A percentile compares a stretch with the other conserved stretches of the same genome.
phyloP scores from a whole-genome alignment of 2,329 filamentous ascomycete genomes.

The Ophiostoma novo-ulmi region DNA sequence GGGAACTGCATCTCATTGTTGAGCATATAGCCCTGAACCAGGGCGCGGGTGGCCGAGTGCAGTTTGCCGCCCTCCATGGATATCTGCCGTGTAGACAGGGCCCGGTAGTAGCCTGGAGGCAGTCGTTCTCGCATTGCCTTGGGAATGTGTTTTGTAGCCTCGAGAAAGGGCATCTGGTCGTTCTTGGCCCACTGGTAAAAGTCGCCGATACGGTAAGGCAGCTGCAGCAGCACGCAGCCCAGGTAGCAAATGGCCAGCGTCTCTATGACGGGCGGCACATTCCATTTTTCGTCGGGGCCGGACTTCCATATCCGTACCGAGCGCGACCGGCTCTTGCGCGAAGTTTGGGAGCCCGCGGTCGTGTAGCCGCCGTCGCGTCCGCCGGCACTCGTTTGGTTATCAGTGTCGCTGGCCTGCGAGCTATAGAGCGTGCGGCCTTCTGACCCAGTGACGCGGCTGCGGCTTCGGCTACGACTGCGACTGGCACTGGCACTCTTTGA shows the following conservation, averaged over 20 bases:
- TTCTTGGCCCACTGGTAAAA: constrained; percentile 62
- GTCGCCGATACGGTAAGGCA: constrained; percentile 72
- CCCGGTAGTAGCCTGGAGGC: constrained; percentile 54
- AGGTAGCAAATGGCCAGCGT: constrained; percentile 76
- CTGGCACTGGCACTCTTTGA: constrained; percentile 19
- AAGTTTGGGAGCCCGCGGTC: constrained; percentile 7
- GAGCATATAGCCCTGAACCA: constrained; percentile 58
- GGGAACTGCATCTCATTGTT: constrained; percentile 70
- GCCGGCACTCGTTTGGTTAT: constrained; percentile 3
- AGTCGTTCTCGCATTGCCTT: constrained; percentile 61
- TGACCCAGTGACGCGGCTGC: constrained; percentile 1
- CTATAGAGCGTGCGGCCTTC: constrained; percentile 24
- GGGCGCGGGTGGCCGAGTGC: constrained; percentile 57
- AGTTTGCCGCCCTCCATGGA: constrained; percentile 52
- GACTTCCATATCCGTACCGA: constrained; percentile 42
- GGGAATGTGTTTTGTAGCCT: constrained; percentile 57
- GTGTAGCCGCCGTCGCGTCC: constrained; percentile 15
- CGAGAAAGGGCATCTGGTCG: constrained; percentile 66
- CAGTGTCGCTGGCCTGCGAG: constrained; percentile 25
- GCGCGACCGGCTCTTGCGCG: constrained; percentile 23
- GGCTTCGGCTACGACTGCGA: constrained; percentile 24
- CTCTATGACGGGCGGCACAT: constrained; percentile 65
- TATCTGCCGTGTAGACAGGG: constrained; percentile 49
- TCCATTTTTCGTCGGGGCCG: constrained; percentile 45
- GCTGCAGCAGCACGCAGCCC: constrained; percentile 65